Conservation (phyloP, 345 rosid genomes). For the Arabidopsis thaliana region TAIR10.1 NC_003070.9:9215001-9215500, state of each 20-base stretch:
- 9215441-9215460: slow-evolving; percentile 1
- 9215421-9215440: slow-evolving; percentile 36
- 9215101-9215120: not conserved
- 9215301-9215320: not conserved
- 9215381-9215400: slow-evolving; percentile 83
- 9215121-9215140: not conserved
- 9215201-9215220: slow-evolving; percentile 93
- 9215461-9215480: slow-evolving; percentile 23
- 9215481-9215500: slow-evolving; percentile 22
- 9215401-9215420: slow-evolving; percentile 75
- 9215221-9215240: slow-evolving; percentile 82
- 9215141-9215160: not conserved
- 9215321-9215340: not conserved
- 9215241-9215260: slow-evolving; percentile 84
- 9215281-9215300: not conserved
- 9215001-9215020: slow-evolving; percentile 98
- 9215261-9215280: slow-evolving; percentile 75
- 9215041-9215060: slow-evolving; percentile 85
- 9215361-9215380: slow-evolving; percentile 80
- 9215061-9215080: slow-evolving; percentile 95
- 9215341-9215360: slow-evolving; percentile 61
- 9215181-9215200: slow-evolving; percentile 82
- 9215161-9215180: slow-evolving; percentile 46
- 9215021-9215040: slow-evolving; percentile 82
- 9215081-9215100: slow-evolving; percentile 81